Conservation (phyloP, 129 eudicot species). For the Flaveria bidentis region DNA sequence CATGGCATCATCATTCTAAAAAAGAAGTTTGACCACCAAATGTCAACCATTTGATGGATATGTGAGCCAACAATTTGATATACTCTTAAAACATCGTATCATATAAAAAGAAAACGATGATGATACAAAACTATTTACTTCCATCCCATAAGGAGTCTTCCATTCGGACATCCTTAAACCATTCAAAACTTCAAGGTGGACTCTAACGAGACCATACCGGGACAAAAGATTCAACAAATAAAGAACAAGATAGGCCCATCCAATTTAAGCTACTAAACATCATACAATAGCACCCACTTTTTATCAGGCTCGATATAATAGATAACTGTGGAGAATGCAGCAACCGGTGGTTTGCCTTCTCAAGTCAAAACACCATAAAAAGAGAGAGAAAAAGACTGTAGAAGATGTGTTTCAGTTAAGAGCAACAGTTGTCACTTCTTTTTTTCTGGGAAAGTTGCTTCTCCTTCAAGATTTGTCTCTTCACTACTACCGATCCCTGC, state of each 20-base stretch:
- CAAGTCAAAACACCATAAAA: slow-evolving; percentile 3
- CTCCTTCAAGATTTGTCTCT: slow-evolving; percentile 62
- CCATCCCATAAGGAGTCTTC: slow-evolving; percentile 25
- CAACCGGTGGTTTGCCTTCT: slow-evolving; percentile 25
- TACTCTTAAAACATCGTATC: slow-evolving; percentile 3
- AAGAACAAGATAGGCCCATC: slow-evolving; percentile 33
- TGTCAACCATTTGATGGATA: background rate
- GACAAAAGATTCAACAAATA: slow-evolving; percentile 38
- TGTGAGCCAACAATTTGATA: slow-evolving; percentile 18
- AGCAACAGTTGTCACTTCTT: slow-evolving; percentile 54
- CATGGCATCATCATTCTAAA: background rate
- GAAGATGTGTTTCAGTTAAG: slow-evolving; percentile 27
- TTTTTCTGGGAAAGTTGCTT: slow-evolving; percentile 43
- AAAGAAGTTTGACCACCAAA: no score
- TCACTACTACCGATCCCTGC: slow-evolving; percentile 66
- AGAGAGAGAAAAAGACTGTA: background rate
- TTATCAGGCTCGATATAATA: slow-evolving; percentile 12
- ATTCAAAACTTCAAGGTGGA: slow-evolving; percentile 25
- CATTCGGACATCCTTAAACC: slow-evolving; percentile 21
- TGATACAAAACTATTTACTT: slow-evolving; percentile 28
- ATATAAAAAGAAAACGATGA: slow-evolving; percentile 17
- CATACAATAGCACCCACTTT: slow-evolving; percentile 21
- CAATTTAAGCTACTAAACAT: slow-evolving; percentile 26
- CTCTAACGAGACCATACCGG: slow-evolving; percentile 17
- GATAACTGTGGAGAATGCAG: slow-evolving; percentile 19